These are phyloP conservation scores for Didymella exigua DNA, from an alignment of 2,329 filamentous ascomycete genomes.

Conservation along the genomic window DNA sequence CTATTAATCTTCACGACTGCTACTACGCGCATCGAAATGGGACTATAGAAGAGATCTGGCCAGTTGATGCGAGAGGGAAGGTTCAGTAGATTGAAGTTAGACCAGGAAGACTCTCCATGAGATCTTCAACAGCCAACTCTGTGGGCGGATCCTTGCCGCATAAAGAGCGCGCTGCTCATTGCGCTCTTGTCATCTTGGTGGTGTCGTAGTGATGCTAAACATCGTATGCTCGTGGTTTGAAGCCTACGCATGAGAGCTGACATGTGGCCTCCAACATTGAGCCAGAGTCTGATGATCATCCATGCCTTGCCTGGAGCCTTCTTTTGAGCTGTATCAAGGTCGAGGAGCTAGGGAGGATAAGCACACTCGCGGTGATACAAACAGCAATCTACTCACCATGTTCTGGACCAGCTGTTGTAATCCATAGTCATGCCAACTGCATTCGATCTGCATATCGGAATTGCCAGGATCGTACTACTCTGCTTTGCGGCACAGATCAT, in stretches of 20 bases:
- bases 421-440: not conserved
- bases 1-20: slow-evolving; percentile 59
- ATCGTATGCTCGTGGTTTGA: too few relatives aligned
- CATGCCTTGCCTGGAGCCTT: too few relatives aligned
- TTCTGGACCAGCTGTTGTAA: not conserved
- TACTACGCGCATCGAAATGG: slow-evolving; percentile 59
- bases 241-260: not conserved
- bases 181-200: not conserved
- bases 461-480: not conserved
- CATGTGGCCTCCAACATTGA: not conserved
- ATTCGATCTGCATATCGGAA: not conserved
- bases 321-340: too few relatives aligned
- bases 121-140: slow-evolving; percentile 7
- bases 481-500: not conserved
- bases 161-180: slow-evolving; percentile 17
- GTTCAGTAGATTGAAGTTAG: slow-evolving; percentile 51
- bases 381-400: not conserved
- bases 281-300: not conserved
- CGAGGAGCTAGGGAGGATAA: too few relatives aligned
- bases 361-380: too few relatives aligned
- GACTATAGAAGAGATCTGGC: slow-evolving; percentile 59
- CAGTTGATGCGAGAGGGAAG: slow-evolving; percentile 58
- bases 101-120: slow-evolving; percentile 17
- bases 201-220: not conserved
- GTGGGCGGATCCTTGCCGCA: slow-evolving; percentile 23